Percentiles rank a stretch among this genome's conserved stretches.
phyloP scores from a whole-genome alignment of 1,284 basidiomycete genomes.

The Ganoderma multipileum region DNA sequence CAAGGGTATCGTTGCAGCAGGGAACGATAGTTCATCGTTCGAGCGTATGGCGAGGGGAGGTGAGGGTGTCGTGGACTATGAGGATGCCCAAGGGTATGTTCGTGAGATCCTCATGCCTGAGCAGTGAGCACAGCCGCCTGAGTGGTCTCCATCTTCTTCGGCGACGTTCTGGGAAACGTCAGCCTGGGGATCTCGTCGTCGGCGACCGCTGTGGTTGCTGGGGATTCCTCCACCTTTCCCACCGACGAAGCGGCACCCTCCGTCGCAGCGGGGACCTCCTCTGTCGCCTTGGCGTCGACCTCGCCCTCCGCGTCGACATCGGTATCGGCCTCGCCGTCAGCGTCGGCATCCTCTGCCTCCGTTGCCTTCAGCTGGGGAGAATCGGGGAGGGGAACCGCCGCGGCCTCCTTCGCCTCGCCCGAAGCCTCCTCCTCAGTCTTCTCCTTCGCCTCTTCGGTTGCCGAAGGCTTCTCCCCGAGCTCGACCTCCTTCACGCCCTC shows the following conservation, averaged over 20 bases:
- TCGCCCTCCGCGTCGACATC: slow-evolving; percentile 9
- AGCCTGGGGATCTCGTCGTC: slow-evolving; percentile 35
- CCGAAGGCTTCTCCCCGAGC: slow-evolving; percentile 50
- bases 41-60: neutral
- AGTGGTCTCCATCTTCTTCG: slow-evolving; percentile 6
- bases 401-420: slow-evolving; percentile 50
- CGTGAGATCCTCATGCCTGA: neutral
- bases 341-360: slow-evolving; percentile 22
- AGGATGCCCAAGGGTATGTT: slow-evolving; percentile 13
- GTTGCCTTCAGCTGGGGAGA: slow-evolving; percentile 39
- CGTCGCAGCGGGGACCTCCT: neutral
- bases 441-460: slow-evolving; percentile 43
- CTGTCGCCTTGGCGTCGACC: slow-evolving; percentile 23
- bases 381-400: slow-evolving; percentile 58
- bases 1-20: neutral
- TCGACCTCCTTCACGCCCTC: slow-evolving; percentile 73
- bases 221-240: slow-evolving; percentile 10
- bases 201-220: neutral
- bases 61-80: neutral
- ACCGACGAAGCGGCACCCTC: slow-evolving; percentile 10
- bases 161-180: slow-evolving; percentile 7
- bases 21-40: neutral
- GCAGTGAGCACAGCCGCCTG: neutral
- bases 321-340: slow-evolving; percentile 6
- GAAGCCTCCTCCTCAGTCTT: slow-evolving; percentile 39